Evolutionary conservation across 1,139 yeast genomes (phyloP).

Genomic region (Lodderomyces orthopsilosis): DNA sequence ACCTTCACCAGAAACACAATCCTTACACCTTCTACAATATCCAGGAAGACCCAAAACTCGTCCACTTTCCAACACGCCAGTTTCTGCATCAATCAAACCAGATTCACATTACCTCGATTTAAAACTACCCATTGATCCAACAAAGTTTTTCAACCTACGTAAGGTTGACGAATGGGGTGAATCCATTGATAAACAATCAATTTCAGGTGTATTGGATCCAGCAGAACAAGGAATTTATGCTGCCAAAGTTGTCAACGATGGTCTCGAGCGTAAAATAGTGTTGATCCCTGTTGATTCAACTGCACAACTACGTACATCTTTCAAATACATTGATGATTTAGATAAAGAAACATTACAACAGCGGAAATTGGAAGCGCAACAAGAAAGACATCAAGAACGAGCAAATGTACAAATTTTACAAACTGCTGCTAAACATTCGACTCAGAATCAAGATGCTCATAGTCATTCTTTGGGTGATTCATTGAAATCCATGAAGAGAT

Average conservation of each 20-base stretch:
- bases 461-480: slow-evolving; percentile 77
- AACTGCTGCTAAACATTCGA: slow-evolving; percentile 42
- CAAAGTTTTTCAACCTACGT: slow-evolving; percentile 59
- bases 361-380: slow-evolving; percentile 18
- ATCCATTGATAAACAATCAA: slow-evolving; percentile 54
- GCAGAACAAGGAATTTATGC: slow-evolving; percentile 33
- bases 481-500: slow-evolving; percentile 64
- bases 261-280: slow-evolving; percentile 44
- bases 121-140: slow-evolving; percentile 66
- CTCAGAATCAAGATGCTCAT: slow-evolving; percentile 72
- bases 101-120: slow-evolving; percentile 58
- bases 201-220: slow-evolving; percentile 62
- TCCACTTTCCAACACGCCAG: slow-evolving; percentile 42
- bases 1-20: slow-evolving; percentile 18
- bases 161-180: slow-evolving; percentile 66
- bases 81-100: slow-evolving; percentile 59
- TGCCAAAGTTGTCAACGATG: slow-evolving; percentile 26
- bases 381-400: slow-evolving; percentile 26
- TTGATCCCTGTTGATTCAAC: slow-evolving; percentile 65
- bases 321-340: slow-evolving; percentile 66
- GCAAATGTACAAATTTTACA: slow-evolving; percentile 46
- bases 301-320: slow-evolving; percentile 78
- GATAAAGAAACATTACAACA: slow-evolving; percentile 29
- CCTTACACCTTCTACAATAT: slow-evolving; percentile 56
- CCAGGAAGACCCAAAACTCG: slow-evolving; percentile 62